Evolutionary conservation across 139 green algal species (phyloP).

Genomic region (Closterium sp.): DNA sequence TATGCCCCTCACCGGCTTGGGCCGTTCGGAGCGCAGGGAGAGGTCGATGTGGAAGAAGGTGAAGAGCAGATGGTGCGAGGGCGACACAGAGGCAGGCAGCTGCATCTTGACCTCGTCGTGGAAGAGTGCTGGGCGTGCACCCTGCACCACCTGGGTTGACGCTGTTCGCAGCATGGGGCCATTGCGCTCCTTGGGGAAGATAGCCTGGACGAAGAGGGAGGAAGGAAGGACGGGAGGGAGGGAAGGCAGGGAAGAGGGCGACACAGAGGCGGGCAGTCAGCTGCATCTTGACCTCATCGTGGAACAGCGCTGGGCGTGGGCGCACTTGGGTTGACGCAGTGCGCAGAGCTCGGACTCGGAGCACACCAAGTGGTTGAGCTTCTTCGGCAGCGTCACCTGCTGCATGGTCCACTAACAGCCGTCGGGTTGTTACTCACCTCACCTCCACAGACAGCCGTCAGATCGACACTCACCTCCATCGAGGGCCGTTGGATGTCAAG

Average conservation of each 20-base stretch:
- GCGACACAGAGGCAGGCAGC: constrained; percentile 23
- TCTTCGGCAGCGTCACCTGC: constrained; percentile 22
- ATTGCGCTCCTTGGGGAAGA: constrained; percentile 28
- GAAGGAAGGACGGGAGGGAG: background rate
- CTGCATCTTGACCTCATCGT: constrained; percentile 50
- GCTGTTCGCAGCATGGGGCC: constrained; percentile 36
- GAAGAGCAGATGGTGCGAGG: constrained; percentile 49
- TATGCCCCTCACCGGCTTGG: constrained; percentile 9
- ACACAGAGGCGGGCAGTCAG: constrained; percentile 23
- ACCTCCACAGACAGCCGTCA: background rate
- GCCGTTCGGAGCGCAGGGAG: constrained; percentile 4
- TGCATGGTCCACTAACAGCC: background rate
- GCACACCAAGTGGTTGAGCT: constrained; percentile 43
- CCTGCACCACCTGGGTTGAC: constrained; percentile 16
- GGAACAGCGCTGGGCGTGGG: constrained; percentile 19
- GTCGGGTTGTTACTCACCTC: constrained; percentile 2
- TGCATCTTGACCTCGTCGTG: constrained; percentile 51
- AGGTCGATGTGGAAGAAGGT: constrained; percentile 52
- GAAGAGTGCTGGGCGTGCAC: constrained; percentile 14
- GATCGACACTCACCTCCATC: constrained; percentile 20
- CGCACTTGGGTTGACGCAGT: constrained; percentile 21
- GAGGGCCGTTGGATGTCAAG: constrained; percentile 35
- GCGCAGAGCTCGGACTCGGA: constrained; percentile 38
- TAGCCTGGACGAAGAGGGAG: constrained; percentile 14
- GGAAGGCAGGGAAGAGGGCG: constrained; percentile 47